These are phyloP conservation scores for Zygotorulaspora danielsina DNA, from an alignment of 805 yeast species.

Conservation along the genomic window DNA sequence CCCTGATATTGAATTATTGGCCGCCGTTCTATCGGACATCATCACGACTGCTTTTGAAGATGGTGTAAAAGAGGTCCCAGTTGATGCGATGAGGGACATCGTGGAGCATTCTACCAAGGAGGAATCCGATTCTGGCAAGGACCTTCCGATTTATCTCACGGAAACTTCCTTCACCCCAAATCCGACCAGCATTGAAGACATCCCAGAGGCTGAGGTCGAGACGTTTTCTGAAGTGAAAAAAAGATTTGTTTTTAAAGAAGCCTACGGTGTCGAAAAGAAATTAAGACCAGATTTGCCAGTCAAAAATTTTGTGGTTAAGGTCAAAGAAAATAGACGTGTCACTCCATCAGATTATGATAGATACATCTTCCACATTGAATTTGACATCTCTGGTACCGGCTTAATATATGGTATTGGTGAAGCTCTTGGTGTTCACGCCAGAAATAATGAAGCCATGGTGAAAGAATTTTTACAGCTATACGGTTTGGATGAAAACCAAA, in stretches of 20 bases:
- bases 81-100: conserved; percentile 24
- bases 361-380: conserved; percentile 94
- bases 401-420: conserved; percentile 91
- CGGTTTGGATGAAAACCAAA: conserved; percentile 62
- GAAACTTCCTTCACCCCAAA: conserved; percentile 66
- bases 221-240: conserved; percentile 54
- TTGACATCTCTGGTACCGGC: conserved; percentile 87
- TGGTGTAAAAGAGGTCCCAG: conserved; percentile 41
- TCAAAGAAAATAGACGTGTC: conserved; percentile 84
- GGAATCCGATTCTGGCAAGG: conserved; percentile 37
- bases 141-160: conserved; percentile 49
- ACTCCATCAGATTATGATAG: conserved; percentile 88
- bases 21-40: conserved; percentile 62
- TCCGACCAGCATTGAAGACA: conserved; percentile 44
- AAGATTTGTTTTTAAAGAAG: conserved; percentile 76
- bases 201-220: conserved; percentile 38
- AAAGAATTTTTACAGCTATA: conserved; percentile 64
- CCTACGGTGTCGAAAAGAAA: conserved; percentile 51
- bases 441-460: conserved; percentile 65
- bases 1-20: conserved; percentile 72
- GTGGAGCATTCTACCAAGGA: conserved; percentile 37
- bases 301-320: conserved; percentile 79
- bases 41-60: conserved; percentile 53
- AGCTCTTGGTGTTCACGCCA: conserved; percentile 92
- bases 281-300: conserved; percentile 90